phyloP scores from a whole-genome alignment of 2,329 filamentous ascomycete species.

The Lachnellula suecica region DNA sequence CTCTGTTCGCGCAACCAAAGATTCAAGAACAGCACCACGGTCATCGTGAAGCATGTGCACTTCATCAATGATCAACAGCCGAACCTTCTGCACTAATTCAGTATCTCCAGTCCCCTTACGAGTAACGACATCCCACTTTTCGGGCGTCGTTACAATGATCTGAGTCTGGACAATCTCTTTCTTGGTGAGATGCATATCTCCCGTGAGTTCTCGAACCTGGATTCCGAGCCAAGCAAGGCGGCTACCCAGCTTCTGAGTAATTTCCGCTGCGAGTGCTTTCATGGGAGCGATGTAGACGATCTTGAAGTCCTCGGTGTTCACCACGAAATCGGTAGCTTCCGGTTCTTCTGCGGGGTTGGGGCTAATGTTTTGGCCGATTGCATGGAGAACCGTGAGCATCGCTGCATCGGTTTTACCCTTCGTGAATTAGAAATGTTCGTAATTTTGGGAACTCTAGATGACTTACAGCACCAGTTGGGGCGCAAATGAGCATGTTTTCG shows the following conservation, averaged over 20 bases:
- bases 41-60: constrained; percentile 99
- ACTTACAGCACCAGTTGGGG: constrained; percentile 84
- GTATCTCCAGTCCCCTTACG: constrained; percentile 96
- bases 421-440: constrained; percentile 15
- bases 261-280: constrained; percentile 96
- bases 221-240: constrained; percentile 92
- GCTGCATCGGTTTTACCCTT: constrained; percentile 96
- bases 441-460: not conserved
- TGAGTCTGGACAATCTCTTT: constrained; percentile 93
- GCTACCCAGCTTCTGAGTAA: constrained; percentile 91
- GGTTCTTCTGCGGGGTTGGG: constrained; percentile 78
- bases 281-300: constrained; percentile 98
- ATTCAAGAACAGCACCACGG: constrained; percentile 92
- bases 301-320: constrained; percentile 89
- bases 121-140: constrained; percentile 99
- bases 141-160: constrained; percentile 96
- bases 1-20: constrained; percentile 90
- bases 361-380: constrained; percentile 78
- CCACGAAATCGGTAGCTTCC: constrained; percentile 73
- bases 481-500: constrained; percentile 98
- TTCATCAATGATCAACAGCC: constrained; percentile 95
- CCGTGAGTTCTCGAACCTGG: constrained; percentile 88
- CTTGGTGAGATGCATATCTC: constrained; percentile 98
- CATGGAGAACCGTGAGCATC: constrained; percentile 93
- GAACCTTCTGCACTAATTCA: constrained; percentile 94